Percentiles rank a stretch among this genome's conserved stretches.
These are phyloP conservation scores for Aspergillus chevalieri DNA, from an alignment of 2,329 filamentous ascomycete genomes.

Conservation along the genomic window DNA sequence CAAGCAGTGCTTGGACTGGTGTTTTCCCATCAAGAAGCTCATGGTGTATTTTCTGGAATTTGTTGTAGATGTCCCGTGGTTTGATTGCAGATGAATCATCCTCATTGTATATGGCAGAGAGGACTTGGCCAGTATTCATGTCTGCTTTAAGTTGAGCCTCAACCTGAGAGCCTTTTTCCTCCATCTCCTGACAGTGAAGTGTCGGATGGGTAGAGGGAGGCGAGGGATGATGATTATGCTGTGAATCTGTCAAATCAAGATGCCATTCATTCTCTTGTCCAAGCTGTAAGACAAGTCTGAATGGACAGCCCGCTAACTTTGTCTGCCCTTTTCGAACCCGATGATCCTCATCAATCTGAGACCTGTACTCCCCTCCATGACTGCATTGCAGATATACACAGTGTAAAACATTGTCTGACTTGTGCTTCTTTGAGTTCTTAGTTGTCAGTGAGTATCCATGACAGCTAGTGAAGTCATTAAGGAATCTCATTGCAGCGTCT, in stretches of 20 bases:
- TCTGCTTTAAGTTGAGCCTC: not conserved
- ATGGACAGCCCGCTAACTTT: not conserved
- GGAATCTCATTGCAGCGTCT: too few species aligned
- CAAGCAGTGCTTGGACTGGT: not conserved
- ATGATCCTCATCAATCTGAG: not conserved
- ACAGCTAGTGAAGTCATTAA: too few species aligned
- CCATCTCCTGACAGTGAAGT: not conserved
- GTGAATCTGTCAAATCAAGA: not conserved
- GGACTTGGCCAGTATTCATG: not conserved
- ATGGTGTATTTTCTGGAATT: not conserved
- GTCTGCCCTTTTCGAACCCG: not conserved
- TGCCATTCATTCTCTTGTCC: not conserved
- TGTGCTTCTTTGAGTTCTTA: too few species aligned
- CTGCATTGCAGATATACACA: not conserved
- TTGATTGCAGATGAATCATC: not conserved
- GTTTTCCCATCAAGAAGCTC: not conserved
- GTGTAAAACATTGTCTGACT: conserved; percentile 3
- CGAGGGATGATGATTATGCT: not conserved
- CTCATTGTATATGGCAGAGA: not conserved
- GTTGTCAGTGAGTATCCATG: too few species aligned
- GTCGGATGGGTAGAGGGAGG: not conserved
- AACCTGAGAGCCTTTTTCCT: not conserved
- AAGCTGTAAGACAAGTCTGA: not conserved
- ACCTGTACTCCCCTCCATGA: not conserved
- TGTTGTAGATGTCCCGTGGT: not conserved